Base-by-base conservation (phyloP, 163 green algal genomes). In the Scenedesmus sp. region DNA sequence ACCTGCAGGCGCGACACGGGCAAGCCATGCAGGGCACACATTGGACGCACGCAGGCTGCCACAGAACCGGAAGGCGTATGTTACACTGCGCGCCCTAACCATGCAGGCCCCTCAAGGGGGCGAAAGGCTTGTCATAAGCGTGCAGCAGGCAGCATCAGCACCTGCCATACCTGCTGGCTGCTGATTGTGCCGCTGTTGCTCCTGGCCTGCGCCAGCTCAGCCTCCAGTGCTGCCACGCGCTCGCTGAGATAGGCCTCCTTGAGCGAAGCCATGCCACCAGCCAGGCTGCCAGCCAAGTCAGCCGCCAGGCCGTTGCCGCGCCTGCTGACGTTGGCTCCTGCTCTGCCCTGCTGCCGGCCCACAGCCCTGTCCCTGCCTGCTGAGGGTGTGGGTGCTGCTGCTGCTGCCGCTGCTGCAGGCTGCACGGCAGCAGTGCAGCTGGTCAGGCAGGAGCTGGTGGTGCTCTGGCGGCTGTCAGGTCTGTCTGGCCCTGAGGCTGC, bases 201-300 rank as follows among this genome's bases (percentile, higher is more conserved):
- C 43, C 70, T 90, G 43, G 33, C 40, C 4, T 90, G 78, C 2
- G 86, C 86, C 40, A 94, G 85, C 46, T 94, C 88, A 16, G 87
- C 89, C 85, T 95, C 93, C 73, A 96, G 88, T 37, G 92, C 85
- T 15, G 53, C 79, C 18, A 96, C 53, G 0, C 92, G 51, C 91
- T 95, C 92, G 0, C 89, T 84, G 83, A 95, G 72, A 91, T 93
- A 96, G 0, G 90, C 89, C 76, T 96, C 94, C 85, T 94, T 94
- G 6, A 96, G 76, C 33, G 92, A 90, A 30, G 43, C 37, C 76
- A 37, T 89, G 20, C 70, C 73, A n/a, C n/a, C 79, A 13, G 82
- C 89, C 7, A 76, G 30, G 30, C 65, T 76, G 65, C 65, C 65
- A 37, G 26, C 87, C 86, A 88, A 35, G 15, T 82, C 20, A 83